Conservation (phyloP, 345 rosid species). For the Gossypium mustelinum region DNA sequence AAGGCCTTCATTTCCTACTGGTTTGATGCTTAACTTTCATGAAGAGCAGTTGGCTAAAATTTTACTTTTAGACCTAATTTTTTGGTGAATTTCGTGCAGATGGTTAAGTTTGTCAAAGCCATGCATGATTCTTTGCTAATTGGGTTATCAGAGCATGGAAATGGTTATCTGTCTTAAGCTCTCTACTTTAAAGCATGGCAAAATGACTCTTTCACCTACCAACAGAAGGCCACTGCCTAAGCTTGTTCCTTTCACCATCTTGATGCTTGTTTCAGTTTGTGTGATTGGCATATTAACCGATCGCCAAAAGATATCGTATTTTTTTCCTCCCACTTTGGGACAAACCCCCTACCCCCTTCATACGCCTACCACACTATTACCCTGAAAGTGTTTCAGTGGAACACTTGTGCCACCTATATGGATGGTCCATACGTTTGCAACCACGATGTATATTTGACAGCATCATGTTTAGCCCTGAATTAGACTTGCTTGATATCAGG, state of each 20-base stretch:
- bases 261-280: slow-evolving; percentile 48
- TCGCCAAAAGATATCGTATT: slow-evolving; percentile 44
- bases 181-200: slow-evolving; percentile 40
- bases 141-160: slow-evolving; percentile 18
- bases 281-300: slow-evolving; percentile 41
- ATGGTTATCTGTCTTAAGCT: slow-evolving; percentile 10
- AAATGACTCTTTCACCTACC: slow-evolving; percentile 26
- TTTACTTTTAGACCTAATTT: background rate
- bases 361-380: slow-evolving; percentile 71
- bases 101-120: slow-evolving; percentile 9
- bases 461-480: slow-evolving; percentile 84
- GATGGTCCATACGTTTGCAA: slow-evolving; percentile 59
- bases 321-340: slow-evolving; percentile 89
- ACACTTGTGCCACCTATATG: slow-evolving; percentile 75
- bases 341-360: slow-evolving; percentile 68
- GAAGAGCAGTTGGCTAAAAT: background rate
- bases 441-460: slow-evolving; percentile 70
- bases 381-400: slow-evolving; percentile 87
- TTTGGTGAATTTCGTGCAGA: slow-evolving; percentile 21
- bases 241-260: slow-evolving; percentile 25
- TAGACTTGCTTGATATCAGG: slow-evolving; percentile 50
- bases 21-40: background rate
- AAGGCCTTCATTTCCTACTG: background rate
- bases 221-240: slow-evolving; percentile 37
- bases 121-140: slow-evolving; percentile 6